Evolutionary conservation across 495 filamentous ascomycete species (phyloP), one percentile per base, ranked within the genome.

Genomic region (Neurospora hispaniola): DNA sequence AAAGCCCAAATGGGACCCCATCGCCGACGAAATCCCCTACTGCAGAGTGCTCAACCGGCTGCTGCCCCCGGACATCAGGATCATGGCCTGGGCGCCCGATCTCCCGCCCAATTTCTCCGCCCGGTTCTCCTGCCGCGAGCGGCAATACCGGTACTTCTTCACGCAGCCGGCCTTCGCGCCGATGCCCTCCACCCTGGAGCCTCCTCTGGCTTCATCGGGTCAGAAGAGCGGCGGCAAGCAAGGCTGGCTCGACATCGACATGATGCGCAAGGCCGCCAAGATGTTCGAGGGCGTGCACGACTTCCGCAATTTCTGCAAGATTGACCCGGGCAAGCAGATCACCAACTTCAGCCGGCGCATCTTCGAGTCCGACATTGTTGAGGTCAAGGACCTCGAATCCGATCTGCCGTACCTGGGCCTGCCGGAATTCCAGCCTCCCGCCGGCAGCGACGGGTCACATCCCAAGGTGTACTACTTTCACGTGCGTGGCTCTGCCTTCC

Each of bases 281-380:
- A 80, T 88, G 68, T 94, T 92, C 73, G 89, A 93, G 75, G 96
- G 96, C 11, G 77, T 88, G 35, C 93, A 98, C 82, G 96, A 99
- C 81, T 98, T 98, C 83, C 89, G 96, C 14, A 99, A 99, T 79
- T 95, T 98, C 83, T 98, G 94, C 86, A 94, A 94, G 79, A 81
- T 97, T 44, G 96, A 99, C 82, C 85, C 89, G 0, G 88, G 84
- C 75, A 98, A 97, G 83, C 92, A 96, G 76, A 90, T 97, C 72
- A 87, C 89, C 27, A 93, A 92, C 75, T 99, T 95, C 74, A 81
- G 88, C 75, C 85, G 96, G 18, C 85, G 88, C 18, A 92, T 99
- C 72, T 92, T 89, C 78, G 88, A 90, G 77, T 87, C 92, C 5
- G 88, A 90, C 78, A 92, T 99, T 74, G 89, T 91, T 71, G 86